Evolutionary conservation across 169 alveolate species (phyloP).

Genomic region (Eimeria praecox): DNA sequence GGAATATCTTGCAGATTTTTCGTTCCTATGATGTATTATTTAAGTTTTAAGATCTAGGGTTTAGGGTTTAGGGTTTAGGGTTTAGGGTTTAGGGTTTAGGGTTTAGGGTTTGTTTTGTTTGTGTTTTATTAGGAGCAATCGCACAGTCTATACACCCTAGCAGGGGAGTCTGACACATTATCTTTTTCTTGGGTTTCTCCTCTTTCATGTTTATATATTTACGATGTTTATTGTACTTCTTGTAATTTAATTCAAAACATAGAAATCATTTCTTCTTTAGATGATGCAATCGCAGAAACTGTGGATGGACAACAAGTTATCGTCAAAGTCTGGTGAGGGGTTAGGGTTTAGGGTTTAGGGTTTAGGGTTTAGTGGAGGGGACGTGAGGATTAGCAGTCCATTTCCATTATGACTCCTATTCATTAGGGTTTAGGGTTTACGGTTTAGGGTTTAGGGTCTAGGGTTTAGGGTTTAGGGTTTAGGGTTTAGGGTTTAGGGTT

Average conservation of each 20-base stretch:
- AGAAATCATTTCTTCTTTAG: conserved; percentile 13
- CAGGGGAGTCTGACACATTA: conserved; percentile 38
- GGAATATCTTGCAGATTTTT: background rate
- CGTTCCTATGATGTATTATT: background rate
- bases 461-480: background rate
- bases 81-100: conserved; percentile 35
- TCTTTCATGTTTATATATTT: background rate
- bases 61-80: background rate
- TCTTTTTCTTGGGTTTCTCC: conserved; percentile 50
- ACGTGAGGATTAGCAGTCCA: background rate
- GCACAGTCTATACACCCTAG: conserved; percentile 37
- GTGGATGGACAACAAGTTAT: background rate
- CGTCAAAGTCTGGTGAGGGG: conserved; percentile 31
- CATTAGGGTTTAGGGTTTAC: background rate
- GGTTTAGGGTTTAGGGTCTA: background rate
- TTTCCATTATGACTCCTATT: too few species aligned
- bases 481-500: conserved; percentile 28
- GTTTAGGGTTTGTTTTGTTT: conserved; percentile 13
- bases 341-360: background rate
- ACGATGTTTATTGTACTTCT: conserved; percentile 8
- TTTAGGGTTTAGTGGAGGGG: background rate
- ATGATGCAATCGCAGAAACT: background rate
- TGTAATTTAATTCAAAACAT: background rate
- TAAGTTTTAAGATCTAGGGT: background rate
- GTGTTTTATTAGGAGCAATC: conserved; percentile 50